These are phyloP conservation scores for Hyaloperonospora brassicae DNA, from an alignment of 352 stramenopile species.

Conservation along the genomic window DNA sequence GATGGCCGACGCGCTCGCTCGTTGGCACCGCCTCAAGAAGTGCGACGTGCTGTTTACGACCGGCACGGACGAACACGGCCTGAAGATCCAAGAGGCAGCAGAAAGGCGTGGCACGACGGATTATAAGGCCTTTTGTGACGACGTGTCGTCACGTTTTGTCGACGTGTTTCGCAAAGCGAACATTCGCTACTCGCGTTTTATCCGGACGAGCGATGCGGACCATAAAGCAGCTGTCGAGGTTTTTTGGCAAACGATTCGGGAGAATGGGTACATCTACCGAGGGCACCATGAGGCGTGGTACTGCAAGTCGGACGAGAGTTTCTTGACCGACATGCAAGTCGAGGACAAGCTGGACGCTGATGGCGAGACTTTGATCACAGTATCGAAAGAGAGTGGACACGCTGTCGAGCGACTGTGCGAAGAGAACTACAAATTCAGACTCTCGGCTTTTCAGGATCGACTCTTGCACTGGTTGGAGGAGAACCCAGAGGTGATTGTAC, in stretches of 20 bases:
- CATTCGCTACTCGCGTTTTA: slow-evolving; percentile 92
- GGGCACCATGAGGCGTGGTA: slow-evolving; percentile 98
- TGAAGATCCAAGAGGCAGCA: slow-evolving; percentile 93
- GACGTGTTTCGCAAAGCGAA: slow-evolving; percentile 87
- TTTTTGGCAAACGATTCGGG: slow-evolving; percentile 88
- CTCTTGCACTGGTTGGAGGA: slow-evolving; percentile 87
- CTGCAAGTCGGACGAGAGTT: slow-evolving; percentile 97
- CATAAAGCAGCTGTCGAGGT: slow-evolving; percentile 88
- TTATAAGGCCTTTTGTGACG: slow-evolving; percentile 86
- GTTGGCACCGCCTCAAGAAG: slow-evolving; percentile 62
- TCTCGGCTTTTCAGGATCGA: slow-evolving; percentile 90
- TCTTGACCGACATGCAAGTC: slow-evolving; percentile 96
- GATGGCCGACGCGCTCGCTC: slow-evolving; percentile 79
- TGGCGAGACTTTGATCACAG: slow-evolving; percentile 35
- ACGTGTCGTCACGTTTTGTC: slow-evolving; percentile 86
- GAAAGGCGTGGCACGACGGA: slow-evolving; percentile 76
- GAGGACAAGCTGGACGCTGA: slow-evolving; percentile 58
- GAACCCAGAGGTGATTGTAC: slow-evolving; percentile 88
- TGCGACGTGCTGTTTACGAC: slow-evolving; percentile 89
- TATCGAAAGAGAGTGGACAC: slow-evolving; percentile 88
- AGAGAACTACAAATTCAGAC: slow-evolving; percentile 98
- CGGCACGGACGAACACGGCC: slow-evolving; percentile 98
- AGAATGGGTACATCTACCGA: slow-evolving; percentile 94
- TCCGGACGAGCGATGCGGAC: slow-evolving; percentile 93
- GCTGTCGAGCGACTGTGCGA: slow-evolving; percentile 93